Conservation (phyloP, 2,329 filamentous ascomycete species). For the Lecanosticta acicola region DNA sequence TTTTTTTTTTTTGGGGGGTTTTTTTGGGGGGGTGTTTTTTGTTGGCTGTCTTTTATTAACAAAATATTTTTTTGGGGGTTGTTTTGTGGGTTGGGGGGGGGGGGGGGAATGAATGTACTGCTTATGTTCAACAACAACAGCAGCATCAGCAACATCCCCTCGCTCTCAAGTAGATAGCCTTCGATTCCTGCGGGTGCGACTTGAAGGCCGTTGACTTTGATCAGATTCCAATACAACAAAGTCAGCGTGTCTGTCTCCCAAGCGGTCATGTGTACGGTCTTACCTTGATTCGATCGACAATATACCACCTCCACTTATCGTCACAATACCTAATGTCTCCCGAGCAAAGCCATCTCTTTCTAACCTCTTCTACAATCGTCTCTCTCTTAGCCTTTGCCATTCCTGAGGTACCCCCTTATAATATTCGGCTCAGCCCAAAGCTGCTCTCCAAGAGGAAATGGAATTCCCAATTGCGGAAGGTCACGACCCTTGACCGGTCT, state of each 20-base stretch:
- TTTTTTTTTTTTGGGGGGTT: too few relatives aligned
- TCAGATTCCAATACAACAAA: conserved; percentile 54
- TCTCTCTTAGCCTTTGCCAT: conserved; percentile 60
- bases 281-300: conserved; percentile 70
- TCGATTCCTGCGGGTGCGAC: conserved; percentile 43
- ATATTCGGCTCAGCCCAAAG: conserved; percentile 67
- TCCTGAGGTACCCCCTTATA: conserved; percentile 72
- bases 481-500: conserved; percentile 61
- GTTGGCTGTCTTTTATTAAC: too few relatives aligned
- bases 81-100: too few relatives aligned
- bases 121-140: conserved; percentile 38
- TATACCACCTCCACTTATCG: conserved; percentile 51
- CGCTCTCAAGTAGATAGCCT: conserved; percentile 37
- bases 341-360: conserved; percentile 64
- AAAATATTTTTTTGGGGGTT: too few relatives aligned
- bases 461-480: conserved; percentile 31
- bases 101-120: neutral
- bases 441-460: conserved; percentile 57
- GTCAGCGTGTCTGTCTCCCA: neutral
- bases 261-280: neutral
- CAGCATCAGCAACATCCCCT: conserved; percentile 37
- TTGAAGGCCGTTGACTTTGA: conserved; percentile 46
- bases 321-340: conserved; percentile 67
- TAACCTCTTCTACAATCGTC: conserved; percentile 59
- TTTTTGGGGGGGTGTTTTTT: too few relatives aligned